phyloP scores from a whole-genome alignment of 1,284 basidiomycete genomes.

The Heterobasidion parviporum region DNA sequence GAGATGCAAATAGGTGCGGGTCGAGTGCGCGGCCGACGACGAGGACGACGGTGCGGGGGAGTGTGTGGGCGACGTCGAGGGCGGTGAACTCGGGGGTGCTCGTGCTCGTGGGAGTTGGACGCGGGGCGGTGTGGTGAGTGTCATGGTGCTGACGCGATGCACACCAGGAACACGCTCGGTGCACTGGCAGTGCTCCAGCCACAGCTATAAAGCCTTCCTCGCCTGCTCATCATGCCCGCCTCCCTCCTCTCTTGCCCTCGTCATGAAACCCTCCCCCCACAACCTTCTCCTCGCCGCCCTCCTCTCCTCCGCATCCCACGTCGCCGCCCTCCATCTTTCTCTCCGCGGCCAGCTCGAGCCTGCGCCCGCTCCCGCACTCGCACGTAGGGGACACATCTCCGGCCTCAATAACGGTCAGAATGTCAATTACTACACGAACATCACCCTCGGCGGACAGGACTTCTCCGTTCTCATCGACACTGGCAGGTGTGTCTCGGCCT shows the following conservation, averaged over 20 bases:
- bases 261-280: conserved; percentile 1
- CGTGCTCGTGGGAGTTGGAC: too few relatives aligned
- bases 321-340: not conserved
- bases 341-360: conserved; percentile 11
- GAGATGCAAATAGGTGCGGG: too few relatives aligned
- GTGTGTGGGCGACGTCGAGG: too few relatives aligned
- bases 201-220: too few relatives aligned
- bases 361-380: not conserved
- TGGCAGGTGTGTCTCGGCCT: conserved; percentile 23
- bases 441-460: conserved; percentile 25
- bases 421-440: conserved; percentile 28
- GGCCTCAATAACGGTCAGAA: conserved; percentile 48
- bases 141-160: too few relatives aligned
- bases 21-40: too few relatives aligned
- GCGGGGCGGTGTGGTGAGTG: too few relatives aligned
- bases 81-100: too few relatives aligned
- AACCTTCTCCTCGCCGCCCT: conserved; percentile 6
- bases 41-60: too few relatives aligned
- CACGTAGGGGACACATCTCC: conserved; percentile 14
- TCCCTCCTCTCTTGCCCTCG: not conserved
- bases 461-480: conserved; percentile 32
- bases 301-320: not conserved
- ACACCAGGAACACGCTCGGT: too few relatives aligned
- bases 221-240: not conserved
- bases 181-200: too few relatives aligned